Conservation (phyloP, 2,329 filamentous ascomycete genomes). For the Pseudogymnoascus sp. region DNA sequence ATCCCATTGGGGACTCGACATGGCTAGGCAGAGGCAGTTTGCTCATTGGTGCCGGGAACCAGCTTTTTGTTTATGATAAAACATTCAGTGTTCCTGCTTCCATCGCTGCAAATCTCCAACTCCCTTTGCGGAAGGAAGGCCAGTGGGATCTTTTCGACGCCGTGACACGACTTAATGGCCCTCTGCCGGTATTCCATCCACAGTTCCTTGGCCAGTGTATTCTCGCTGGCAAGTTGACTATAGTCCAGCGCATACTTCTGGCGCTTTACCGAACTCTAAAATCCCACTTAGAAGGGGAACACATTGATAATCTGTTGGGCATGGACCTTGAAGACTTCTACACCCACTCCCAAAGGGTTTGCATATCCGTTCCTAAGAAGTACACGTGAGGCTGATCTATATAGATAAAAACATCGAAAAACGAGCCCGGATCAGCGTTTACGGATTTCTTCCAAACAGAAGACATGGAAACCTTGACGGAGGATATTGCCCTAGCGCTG, state of each 20-base stretch:
- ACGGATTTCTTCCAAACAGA: slow-evolving; percentile 42
- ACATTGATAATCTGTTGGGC: slow-evolving; percentile 70
- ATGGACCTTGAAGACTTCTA: slow-evolving; percentile 57
- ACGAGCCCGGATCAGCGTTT: slow-evolving; percentile 37
- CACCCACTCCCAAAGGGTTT: slow-evolving; percentile 23
- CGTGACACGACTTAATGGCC: slow-evolving; percentile 76
- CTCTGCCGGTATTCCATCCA: slow-evolving; percentile 84
- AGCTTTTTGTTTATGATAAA: slow-evolving; percentile 78
- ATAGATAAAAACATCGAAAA: slow-evolving; percentile 20
- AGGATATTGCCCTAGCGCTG: slow-evolving; percentile 61
- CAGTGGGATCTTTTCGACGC: slow-evolving; percentile 65
- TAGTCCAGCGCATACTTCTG: slow-evolving; percentile 67
- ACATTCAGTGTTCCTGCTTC: slow-evolving; percentile 46
- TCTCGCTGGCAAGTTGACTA: slow-evolving; percentile 63
- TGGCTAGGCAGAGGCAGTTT: slow-evolving; percentile 84
- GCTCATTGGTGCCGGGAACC: slow-evolving; percentile 83
- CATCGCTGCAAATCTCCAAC: slow-evolving; percentile 16
- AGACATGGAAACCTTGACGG: slow-evolving; percentile 57
- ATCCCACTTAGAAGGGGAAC: slow-evolving; percentile 74
- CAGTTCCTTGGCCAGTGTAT: slow-evolving; percentile 85
- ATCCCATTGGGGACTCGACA: slow-evolving; percentile 86
- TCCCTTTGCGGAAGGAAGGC: slow-evolving; percentile 18
- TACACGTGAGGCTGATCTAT: slow-evolving; percentile 13
- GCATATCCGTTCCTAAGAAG: neutral
- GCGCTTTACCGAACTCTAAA: slow-evolving; percentile 70